phyloP scores from a whole-genome alignment of 2,329 filamentous ascomycete genomes.

The Sphaceloma murrayae region DNA sequence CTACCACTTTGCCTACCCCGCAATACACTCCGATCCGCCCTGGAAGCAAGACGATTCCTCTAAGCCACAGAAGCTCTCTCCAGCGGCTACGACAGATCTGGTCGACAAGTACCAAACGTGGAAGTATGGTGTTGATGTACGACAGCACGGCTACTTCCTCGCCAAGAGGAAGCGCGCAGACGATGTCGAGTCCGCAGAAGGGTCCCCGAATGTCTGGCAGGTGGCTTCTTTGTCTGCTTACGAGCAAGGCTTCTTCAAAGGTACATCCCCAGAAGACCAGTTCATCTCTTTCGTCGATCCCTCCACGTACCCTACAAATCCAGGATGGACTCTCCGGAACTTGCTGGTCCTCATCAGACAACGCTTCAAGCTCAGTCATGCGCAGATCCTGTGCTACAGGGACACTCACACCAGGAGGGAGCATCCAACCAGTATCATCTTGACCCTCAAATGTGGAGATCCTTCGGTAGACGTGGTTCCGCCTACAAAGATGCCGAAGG shows the following conservation, averaged over 20 bases:
- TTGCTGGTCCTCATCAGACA: constrained; percentile 75
- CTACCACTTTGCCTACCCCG: constrained; percentile 97
- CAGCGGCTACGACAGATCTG: constrained; percentile 64
- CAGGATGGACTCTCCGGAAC: constrained; percentile 89
- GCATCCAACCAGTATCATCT: constrained; percentile 69
- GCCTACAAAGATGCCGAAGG: constrained; percentile 51
- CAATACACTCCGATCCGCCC: constrained; percentile 74
- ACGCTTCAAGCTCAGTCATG: constrained; percentile 64
- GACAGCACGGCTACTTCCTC: constrained; percentile 93
- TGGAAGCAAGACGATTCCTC: constrained; percentile 53
- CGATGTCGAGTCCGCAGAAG: background rate
- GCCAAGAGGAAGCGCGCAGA: constrained; percentile 57
- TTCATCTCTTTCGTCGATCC: constrained; percentile 86
- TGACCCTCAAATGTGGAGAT: constrained; percentile 48
- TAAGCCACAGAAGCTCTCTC: constrained; percentile 39
- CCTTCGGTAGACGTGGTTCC: constrained; percentile 19
- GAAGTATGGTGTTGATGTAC: constrained; percentile 68
- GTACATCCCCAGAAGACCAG: constrained; percentile 59
- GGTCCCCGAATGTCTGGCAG: constrained; percentile 48
- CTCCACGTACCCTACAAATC: constrained; percentile 77
- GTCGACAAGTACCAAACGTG: constrained; percentile 81
- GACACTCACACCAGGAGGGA: constrained; percentile 71
- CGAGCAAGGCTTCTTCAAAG: constrained; percentile 79
- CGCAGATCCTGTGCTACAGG: constrained; percentile 82
- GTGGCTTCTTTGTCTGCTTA: constrained; percentile 67